Evolutionary conservation across 1,284 basidiomycete species (phyloP), one percentile per base, ranked within the genome.

Genomic region (Cutaneotrichosporon sp.): DNA sequence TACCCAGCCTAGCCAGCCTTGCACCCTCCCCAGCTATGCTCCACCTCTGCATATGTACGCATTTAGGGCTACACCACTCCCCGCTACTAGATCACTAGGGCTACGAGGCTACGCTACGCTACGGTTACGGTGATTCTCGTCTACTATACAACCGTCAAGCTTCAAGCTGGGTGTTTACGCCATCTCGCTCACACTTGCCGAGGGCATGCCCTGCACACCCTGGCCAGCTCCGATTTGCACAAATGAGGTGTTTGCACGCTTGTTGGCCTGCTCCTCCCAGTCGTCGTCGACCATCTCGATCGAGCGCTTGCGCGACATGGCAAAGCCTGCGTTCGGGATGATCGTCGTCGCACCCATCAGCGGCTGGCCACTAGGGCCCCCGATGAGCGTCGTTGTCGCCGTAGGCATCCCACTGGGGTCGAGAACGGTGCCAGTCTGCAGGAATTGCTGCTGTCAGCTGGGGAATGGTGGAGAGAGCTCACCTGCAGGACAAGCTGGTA

Each of bases 401-500:
- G 69, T 54, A 7, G 38, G 38, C 18, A 42, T 51, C 45, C 34
- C 51, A 6, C 36, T 65, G 22, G 66, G 60, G 27, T 74, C 73
- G 33, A 70, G 73, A 45, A 72, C 67, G 16, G 65, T 56, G 16
- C 73, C 71, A 0, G 71, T 71, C 9, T 60, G 45, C 20, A 74
- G 58, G 62, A 69, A 72, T 67, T 71, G 67, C 68, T 72, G 58
- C 10, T 38, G 7, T 54, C 33, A 46, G 43, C 10, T 6, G 20
- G 20, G n/a, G n/a, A n/a, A n/a, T 4, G 14, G 1, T 9, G 6
- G n/a, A 1, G 1, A 6, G 25, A 29, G 47, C 73, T 63, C 53
- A 73, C 74, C 64, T 70, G 69, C 11, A 77, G 63, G 1, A 78
- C 72, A n/a, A 76, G 49, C 55, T 72, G 71, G 63, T 77, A 78